A percentile compares a stretch with the other conserved stretches of the same genome.
Conservation (phyloP, 2,329 filamentous ascomycete species). For the Aspergillus pseudoterreus region DNA sequence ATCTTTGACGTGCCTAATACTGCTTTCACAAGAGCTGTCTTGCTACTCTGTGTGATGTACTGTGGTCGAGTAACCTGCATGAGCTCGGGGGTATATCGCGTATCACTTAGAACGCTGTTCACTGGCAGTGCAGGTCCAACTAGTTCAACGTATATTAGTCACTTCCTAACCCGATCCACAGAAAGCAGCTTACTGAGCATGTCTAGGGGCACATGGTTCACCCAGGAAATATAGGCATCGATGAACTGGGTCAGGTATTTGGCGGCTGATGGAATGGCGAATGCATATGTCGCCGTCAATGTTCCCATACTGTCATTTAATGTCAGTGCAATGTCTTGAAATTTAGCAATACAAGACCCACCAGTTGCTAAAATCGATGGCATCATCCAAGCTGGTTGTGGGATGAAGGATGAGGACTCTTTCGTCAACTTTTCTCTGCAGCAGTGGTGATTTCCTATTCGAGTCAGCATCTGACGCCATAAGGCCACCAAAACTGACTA, state of each 20-base stretch:
- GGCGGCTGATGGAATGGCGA: slow-evolving; percentile 46
- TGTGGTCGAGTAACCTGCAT: slow-evolving; percentile 48
- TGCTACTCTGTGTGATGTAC: slow-evolving; percentile 26
- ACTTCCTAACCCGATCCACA: not conserved
- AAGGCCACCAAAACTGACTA: not conserved
- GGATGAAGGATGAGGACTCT: slow-evolving; percentile 46
- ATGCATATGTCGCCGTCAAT: slow-evolving; percentile 51
- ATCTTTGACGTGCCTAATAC: slow-evolving; percentile 16
- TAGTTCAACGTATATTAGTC: not conserved
- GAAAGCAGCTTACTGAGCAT: slow-evolving; percentile 42
- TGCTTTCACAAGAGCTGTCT: slow-evolving; percentile 8
- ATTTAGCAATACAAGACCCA: slow-evolving; percentile 12
- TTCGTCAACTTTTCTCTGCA: slow-evolving; percentile 40
- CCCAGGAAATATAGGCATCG: slow-evolving; percentile 46
- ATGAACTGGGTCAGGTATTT: slow-evolving; percentile 61
- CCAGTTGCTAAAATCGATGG: slow-evolving; percentile 46
- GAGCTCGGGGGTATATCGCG: slow-evolving; percentile 42
- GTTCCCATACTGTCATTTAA: slow-evolving; percentile 19
- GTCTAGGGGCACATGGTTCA: slow-evolving; percentile 56
- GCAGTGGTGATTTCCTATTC: slow-evolving; percentile 20
- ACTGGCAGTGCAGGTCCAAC: slow-evolving; percentile 21
- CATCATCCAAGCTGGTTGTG: slow-evolving; percentile 52
- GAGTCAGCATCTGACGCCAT: slow-evolving; percentile 12
- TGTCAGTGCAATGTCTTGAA: not conserved
- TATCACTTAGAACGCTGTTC: slow-evolving; percentile 34